Evolutionary conservation across 2,329 filamentous ascomycete species (phyloP), one percentile per base, ranked within the genome.

Genomic region (Fusarium nematophilum): DNA sequence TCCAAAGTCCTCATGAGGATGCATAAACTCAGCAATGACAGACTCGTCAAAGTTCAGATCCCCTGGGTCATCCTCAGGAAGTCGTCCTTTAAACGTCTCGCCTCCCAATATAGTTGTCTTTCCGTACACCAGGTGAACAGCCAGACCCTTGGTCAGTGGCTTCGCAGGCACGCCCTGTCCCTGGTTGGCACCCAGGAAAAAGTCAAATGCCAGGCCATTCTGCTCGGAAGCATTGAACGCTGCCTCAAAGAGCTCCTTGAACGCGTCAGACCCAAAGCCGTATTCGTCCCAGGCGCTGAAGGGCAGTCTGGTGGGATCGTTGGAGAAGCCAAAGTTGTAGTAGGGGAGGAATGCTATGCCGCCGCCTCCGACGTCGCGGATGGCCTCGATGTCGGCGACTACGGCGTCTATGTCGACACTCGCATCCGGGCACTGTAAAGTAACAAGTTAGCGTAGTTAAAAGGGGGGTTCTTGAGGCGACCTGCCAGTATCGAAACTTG

Each of bases 131-230:
- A 39, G 36, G 8, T 39, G 14, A 14, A 39, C 18, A 10, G 36
- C 36, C 21, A 39, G 23, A 18, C 36, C 36, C 6, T 4, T 14
- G 3, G 36, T 39, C 8, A 18, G 36, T 4, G 36, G 36, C n/a
- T 17, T n/a, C 6, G 21, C 17, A 3, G 43, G 80, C 3, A 81
- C 78, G 11, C 81, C 81, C 38, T 76, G 72, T 4, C 80, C 81
- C 61, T 81, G 77, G 54, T 80, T 80, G 0, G 80, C 76, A 0
- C 80, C 81, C 1, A 83, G 40, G 0, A 76, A 70, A 60, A 81
- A 79, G 57, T 83, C 80, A 63, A 83, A 73, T 5, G 76, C 49
- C 9, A 82, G 37, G 0, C 69, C 75, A 14, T 72, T 53, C 0
- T 78, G 73, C 27, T 30, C 13, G 27, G 8, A 30, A 8, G 27